phyloP scores from a whole-genome alignment of 805 yeast genomes.

The Candida railenensis region DNA sequence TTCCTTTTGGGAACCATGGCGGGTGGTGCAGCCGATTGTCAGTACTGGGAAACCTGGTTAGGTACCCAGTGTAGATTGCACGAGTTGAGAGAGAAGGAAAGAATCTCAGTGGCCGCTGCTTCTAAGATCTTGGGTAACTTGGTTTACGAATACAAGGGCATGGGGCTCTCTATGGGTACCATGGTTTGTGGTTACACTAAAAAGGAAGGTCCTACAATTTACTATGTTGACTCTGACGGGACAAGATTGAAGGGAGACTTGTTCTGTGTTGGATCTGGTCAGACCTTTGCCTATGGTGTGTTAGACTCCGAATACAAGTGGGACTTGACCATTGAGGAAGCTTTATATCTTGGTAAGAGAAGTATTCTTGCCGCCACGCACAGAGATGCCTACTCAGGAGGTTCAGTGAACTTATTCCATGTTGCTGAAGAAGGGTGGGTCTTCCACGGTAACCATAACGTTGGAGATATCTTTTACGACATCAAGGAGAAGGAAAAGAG shows the following conservation, averaged over 20 bases:
- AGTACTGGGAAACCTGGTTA: constrained; percentile 98
- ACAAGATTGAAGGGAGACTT: constrained; percentile 91
- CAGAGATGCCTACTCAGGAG: constrained; percentile 98
- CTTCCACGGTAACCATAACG: constrained; percentile 93
- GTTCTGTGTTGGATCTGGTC: constrained; percentile 98
- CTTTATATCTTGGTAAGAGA: constrained; percentile 90
- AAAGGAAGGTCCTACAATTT: constrained; percentile 93
- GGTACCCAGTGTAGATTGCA: constrained; percentile 95
- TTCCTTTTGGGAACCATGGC: constrained; percentile 97
- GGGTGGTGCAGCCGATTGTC: constrained; percentile 99
- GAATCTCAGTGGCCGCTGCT: constrained; percentile 96
- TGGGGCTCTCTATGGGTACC: constrained; percentile 99
- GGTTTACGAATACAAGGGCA: constrained; percentile 92
- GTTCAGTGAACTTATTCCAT: constrained; percentile 89
- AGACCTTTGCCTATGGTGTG: constrained; percentile 98
- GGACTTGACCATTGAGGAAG: constrained; percentile 92
- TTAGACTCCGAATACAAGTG: constrained; percentile 88
- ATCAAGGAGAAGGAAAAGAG: constrained; percentile 85
- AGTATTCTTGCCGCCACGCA: constrained; percentile 97
- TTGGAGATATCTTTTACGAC: constrained; percentile 89
- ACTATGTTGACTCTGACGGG: constrained; percentile 96
- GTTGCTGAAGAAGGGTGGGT: constrained; percentile 94
- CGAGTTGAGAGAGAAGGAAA: constrained; percentile 90
- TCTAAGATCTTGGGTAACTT: constrained; percentile 88
- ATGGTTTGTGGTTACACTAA: constrained; percentile 97